Conservation (phyloP, 495 filamentous ascomycete genomes). For the Penicillium canescens region DNA sequence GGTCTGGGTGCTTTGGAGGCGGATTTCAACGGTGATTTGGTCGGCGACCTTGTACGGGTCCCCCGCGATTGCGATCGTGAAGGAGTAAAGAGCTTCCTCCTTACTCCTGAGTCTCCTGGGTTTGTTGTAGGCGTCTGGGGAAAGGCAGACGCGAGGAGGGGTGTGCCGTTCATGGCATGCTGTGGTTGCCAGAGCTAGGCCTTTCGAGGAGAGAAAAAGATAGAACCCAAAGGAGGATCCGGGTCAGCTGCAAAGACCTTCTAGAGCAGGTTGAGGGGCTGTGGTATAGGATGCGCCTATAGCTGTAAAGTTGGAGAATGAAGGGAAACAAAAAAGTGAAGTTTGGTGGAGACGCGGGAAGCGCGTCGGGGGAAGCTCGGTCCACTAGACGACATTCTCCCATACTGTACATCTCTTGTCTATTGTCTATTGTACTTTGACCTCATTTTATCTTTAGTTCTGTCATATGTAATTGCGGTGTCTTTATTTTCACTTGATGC, state of each 20-base stretch:
- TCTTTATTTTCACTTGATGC: too few species aligned
- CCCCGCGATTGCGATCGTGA: constrained; percentile 25
- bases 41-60: constrained; percentile 3
- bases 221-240: not conserved
- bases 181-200: constrained; percentile 32
- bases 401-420: constrained; percentile 11
- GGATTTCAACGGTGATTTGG: constrained; percentile 23
- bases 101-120: constrained; percentile 18
- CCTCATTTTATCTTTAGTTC: not conserved
- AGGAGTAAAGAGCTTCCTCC: constrained; percentile 34
- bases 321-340: constrained; percentile 23
- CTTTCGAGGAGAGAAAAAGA: constrained; percentile 5
- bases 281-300: not conserved
- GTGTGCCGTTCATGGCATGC: constrained; percentile 74
- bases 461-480: too few species aligned
- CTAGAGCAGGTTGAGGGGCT: not conserved
- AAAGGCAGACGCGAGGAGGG: constrained; percentile 70
- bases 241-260: not conserved
- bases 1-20: constrained; percentile 23
- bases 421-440: not conserved
- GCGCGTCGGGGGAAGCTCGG: constrained; percentile 32
- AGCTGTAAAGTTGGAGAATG: constrained; percentile 7
- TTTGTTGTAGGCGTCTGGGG: constrained; percentile 61
- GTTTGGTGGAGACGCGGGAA: constrained; percentile 30
- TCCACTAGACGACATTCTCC: constrained; percentile 22